A percentile compares a stretch with the other conserved stretches of the same genome.
phyloP scores from a whole-genome alignment of 345 rosid genomes.

The Acer negundo region DNA sequence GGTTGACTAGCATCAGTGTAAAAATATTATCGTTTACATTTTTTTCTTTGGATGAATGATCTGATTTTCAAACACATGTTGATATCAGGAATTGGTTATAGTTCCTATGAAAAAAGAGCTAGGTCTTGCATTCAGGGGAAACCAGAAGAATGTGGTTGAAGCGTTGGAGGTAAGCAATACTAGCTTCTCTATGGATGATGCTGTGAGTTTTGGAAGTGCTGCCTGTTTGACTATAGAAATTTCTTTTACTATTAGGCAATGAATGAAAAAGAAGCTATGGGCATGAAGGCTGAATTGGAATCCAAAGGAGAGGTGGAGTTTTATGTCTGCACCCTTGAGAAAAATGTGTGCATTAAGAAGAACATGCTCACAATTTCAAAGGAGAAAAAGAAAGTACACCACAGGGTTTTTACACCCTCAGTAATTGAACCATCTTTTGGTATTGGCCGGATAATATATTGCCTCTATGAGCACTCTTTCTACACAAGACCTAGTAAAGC shows the following conservation, averaged over 20 bases:
- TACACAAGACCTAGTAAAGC: conserved; percentile 86
- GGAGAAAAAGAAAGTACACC: conserved; percentile 88
- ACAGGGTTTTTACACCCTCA: conserved; percentile 86
- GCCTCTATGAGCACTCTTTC: conserved; percentile 89
- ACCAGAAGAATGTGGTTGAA: conserved; percentile 78
- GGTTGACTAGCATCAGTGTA: too few species aligned
- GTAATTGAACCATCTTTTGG: conserved; percentile 97
- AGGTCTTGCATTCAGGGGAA: conserved; percentile 86
- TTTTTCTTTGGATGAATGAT: neutral
- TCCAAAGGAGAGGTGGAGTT: conserved; percentile 87
- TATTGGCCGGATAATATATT: conserved; percentile 90
- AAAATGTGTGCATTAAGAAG: conserved; percentile 67
- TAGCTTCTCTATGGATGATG: neutral
- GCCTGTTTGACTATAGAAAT: neutral
- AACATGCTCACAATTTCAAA: conserved; percentile 87
- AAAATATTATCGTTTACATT: neutral
- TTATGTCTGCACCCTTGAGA: conserved; percentile 66
- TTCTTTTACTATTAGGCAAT: conserved; percentile 53
- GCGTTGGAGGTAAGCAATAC: conserved; percentile 61
- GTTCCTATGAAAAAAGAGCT: conserved; percentile 79
- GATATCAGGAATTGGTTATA: conserved; percentile 73
- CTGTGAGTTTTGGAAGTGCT: neutral
- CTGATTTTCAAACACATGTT: neutral
- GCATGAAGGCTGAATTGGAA: conserved; percentile 76
- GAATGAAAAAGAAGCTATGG: conserved; percentile 87